phyloP scores from a whole-genome alignment of 306 rosid genomes.

The Sechiopsis laciniata region DNA sequence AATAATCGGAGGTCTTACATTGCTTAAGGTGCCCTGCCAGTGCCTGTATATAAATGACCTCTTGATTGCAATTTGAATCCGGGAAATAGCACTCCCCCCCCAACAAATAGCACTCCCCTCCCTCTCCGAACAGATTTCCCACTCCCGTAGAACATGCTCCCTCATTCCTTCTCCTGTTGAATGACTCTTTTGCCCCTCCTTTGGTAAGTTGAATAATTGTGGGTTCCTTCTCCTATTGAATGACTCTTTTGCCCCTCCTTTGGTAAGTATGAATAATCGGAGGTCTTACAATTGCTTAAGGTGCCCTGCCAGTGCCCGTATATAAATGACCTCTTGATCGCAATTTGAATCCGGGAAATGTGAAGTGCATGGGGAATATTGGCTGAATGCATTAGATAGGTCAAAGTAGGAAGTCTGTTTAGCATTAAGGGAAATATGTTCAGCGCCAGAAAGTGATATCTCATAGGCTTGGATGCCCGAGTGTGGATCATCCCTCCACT shows the following conservation, averaged over 20 bases:
- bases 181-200: too few relatives aligned
- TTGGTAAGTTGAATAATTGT: too few relatives aligned
- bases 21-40: not conserved
- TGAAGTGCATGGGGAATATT: not conserved
- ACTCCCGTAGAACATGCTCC: too few relatives aligned
- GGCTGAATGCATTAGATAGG: not conserved
- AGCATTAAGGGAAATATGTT: not conserved
- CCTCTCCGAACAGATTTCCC: too few relatives aligned
- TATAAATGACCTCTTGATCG: not conserved
- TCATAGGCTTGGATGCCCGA: not conserved
- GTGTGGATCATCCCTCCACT: not conserved
- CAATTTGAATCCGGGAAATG: not conserved
- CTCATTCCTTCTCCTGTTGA: too few relatives aligned
- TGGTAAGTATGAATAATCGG: too few relatives aligned
- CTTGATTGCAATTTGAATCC: not conserved
- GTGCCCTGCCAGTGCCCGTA: not conserved
- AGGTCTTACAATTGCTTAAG: too few relatives aligned
- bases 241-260: too few relatives aligned
- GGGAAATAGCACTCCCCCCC: too few relatives aligned
- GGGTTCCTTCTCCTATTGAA: too few relatives aligned
- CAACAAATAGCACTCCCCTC: too few relatives aligned
- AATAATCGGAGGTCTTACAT: too few relatives aligned
- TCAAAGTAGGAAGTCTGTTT: not conserved
- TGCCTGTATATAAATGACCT: not conserved
- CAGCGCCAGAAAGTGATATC: slow-evolving; percentile 14